A percentile compares a stretch with the other conserved stretches of the same genome.
phyloP scores from a whole-genome alignment of 257 asterid genomes.

The Cynanchum wilfordii region DNA sequence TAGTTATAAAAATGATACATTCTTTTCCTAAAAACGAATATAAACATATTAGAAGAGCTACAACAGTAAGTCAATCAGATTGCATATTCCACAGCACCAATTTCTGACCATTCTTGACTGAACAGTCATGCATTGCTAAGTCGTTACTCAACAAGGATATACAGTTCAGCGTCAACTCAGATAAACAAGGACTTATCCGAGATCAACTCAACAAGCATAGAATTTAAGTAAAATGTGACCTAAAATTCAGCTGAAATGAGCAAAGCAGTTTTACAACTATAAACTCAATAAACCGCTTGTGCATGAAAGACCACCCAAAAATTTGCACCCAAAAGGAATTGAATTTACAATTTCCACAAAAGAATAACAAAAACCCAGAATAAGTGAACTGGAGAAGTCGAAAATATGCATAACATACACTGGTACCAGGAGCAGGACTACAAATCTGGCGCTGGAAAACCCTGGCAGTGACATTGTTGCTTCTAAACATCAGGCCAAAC shows the following conservation, averaged over 20 bases:
- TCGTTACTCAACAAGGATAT: neutral
- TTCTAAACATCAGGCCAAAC: slow-evolving; percentile 60
- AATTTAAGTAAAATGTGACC: neutral
- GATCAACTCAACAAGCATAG: neutral
- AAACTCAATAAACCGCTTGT: neutral
- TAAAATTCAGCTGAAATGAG: neutral
- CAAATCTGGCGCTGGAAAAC: slow-evolving; percentile 93
- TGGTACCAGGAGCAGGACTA: slow-evolving; percentile 89
- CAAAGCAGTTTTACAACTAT: neutral
- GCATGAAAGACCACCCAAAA: neutral
- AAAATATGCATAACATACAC: slow-evolving; percentile 36
- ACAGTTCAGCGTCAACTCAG: neutral
- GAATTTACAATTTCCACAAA: neutral
- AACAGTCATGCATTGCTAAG: neutral
- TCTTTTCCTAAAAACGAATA: too few species aligned
- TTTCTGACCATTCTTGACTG: neutral
- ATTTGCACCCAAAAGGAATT: neutral
- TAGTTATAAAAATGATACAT: neutral
- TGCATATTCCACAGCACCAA: slow-evolving; percentile 2
- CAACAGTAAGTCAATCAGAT: neutral
- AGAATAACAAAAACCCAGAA: neutral
- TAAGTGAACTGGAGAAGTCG: slow-evolving; percentile 2
- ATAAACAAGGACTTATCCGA: neutral
- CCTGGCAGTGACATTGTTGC: slow-evolving; percentile 93
- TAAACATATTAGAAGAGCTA: too few species aligned